Conservation (phyloP, 176 grass and related monocot genomes). For the Aegilops sharonensis region DNA sequence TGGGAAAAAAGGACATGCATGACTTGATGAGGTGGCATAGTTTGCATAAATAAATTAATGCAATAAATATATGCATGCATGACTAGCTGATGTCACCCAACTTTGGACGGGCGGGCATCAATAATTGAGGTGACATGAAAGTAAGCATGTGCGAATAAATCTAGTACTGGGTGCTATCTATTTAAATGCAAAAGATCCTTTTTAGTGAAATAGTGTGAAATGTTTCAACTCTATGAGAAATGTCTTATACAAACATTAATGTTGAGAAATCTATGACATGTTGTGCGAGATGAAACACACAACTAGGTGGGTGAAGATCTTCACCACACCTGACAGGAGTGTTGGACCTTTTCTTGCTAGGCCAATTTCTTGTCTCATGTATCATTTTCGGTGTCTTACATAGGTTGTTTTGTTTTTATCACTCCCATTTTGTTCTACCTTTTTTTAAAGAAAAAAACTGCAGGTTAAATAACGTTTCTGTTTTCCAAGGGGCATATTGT, state of each 20-base stretch:
- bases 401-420: background rate
- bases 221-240: background rate
- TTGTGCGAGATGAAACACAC: conserved; percentile 63
- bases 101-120: no score
- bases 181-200: background rate
- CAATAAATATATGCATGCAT: no score
- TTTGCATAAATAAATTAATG: no score
- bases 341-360: conserved; percentile 71
- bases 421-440: background rate
- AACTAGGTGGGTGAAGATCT: conserved; percentile 67
- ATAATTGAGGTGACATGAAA: no score
- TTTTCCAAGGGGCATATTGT: background rate
- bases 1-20: no score
- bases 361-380: conserved; percentile 32
- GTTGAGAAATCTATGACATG: conserved; percentile 26
- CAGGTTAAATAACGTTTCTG: background rate
- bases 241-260: background rate
- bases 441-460: background rate
- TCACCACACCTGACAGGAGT: conserved; percentile 65
- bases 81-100: no score
- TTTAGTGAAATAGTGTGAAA: background rate
- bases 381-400: background rate
- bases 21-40: no score
- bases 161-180: no score
- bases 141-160: no score